Evolutionary conservation across 2,329 filamentous ascomycete species (phyloP).

Genomic region (Rutstroemia sp.): DNA sequence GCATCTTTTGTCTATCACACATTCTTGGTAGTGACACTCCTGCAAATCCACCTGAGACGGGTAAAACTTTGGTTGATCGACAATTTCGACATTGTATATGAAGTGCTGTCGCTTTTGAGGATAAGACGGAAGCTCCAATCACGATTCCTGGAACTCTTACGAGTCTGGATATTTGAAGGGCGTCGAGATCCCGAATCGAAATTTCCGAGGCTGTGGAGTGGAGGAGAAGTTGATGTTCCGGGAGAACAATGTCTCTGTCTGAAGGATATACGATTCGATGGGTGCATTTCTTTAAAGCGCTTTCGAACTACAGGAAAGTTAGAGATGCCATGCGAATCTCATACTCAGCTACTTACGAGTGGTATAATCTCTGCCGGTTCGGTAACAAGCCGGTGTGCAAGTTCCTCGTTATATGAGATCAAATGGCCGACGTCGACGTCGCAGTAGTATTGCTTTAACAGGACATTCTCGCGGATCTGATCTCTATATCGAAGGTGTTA

Average conservation of each 20-base stretch:
- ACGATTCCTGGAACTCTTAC: constrained; percentile 96
- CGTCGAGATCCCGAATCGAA: constrained; percentile 89
- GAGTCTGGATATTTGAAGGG: constrained; percentile 86
- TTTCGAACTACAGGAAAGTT: constrained; percentile 63
- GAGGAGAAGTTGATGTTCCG: constrained; percentile 88
- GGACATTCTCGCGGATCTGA: constrained; percentile 88
- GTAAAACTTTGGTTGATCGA: constrained; percentile 60
- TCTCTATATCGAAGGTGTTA: constrained; percentile 53
- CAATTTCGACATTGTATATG: constrained; percentile 87
- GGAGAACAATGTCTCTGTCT: constrained; percentile 57
- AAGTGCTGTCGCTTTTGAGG: constrained; percentile 85
- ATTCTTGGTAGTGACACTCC: constrained; percentile 76
- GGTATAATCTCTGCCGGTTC: constrained; percentile 92
- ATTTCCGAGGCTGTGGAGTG: constrained; percentile 88
- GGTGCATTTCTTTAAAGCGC: constrained; percentile 82
- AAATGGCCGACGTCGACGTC: constrained; percentile 93
- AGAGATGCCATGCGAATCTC: not conserved
- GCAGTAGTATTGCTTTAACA: constrained; percentile 91
- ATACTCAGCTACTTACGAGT: constrained; percentile 49
- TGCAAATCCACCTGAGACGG: constrained; percentile 77
- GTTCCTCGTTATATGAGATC: constrained; percentile 92
- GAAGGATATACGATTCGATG: constrained; percentile 88
- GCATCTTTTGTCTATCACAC: constrained; percentile 58
- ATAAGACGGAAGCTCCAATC: constrained; percentile 93
- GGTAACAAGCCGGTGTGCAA: constrained; percentile 81